Evolutionary conservation across 805 yeast genomes (phyloP).

Genomic region (Ogataea sp.): DNA sequence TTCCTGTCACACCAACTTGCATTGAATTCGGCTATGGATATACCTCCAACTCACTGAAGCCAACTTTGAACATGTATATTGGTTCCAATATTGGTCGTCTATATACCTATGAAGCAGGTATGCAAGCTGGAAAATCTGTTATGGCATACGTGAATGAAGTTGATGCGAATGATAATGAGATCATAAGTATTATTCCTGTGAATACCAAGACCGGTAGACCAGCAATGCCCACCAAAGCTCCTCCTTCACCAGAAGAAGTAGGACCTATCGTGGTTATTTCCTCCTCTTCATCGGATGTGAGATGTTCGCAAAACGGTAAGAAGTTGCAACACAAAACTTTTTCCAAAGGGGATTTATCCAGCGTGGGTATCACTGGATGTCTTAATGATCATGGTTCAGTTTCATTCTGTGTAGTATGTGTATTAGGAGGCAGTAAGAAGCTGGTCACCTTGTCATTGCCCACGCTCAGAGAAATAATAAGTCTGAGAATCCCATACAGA

Average conservation of each 20-base stretch:
- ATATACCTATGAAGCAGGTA: conserved; percentile 54
- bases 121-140: conserved; percentile 54
- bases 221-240: conserved; percentile 55
- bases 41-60: conserved; percentile 49
- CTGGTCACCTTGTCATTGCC: conserved; percentile 42
- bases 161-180: conserved; percentile 41
- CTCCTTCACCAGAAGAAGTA: conserved; percentile 23
- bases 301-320: conserved; percentile 54
- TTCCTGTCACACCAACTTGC: conserved; percentile 37
- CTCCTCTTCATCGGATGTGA: conserved; percentile 49
- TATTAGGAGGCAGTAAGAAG: conserved; percentile 19
- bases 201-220: conserved; percentile 54
- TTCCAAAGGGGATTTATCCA: conserved; percentile 37
- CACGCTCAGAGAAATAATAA: conserved; percentile 49
- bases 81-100: conserved; percentile 78
- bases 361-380: conserved; percentile 44
- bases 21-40: conserved; percentile 71
- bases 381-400: conserved; percentile 13
- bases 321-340: conserved; percentile 59
- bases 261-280: conserved; percentile 57
- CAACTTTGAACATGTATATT: conserved; percentile 63
- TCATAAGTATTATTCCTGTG: conserved; percentile 50
- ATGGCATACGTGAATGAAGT: conserved; percentile 43
- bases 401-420: conserved; percentile 21
- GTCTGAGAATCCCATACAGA: conserved; percentile 35